Evolutionary conservation across 768 basidiomycete genomes (phyloP).

Genomic region (Dictyophora rubrovolvata): DNA sequence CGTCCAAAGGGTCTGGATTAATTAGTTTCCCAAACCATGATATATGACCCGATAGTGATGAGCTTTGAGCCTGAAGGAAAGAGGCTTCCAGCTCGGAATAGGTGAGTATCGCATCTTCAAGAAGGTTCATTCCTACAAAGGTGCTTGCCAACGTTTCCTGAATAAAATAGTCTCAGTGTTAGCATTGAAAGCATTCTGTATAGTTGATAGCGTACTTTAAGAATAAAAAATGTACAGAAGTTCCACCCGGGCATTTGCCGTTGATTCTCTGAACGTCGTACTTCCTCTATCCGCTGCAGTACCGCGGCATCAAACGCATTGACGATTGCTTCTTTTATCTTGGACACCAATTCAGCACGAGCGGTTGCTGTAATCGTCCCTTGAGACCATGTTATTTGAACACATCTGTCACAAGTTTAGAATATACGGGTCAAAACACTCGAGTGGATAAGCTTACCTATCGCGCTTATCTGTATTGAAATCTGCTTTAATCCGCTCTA

Average conservation of each 20-base stretch:
- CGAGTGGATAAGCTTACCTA: slow-evolving; percentile 36
- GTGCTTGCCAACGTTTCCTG: slow-evolving; percentile 92
- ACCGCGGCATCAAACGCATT: slow-evolving; percentile 75
- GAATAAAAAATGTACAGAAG: slow-evolving; percentile 92
- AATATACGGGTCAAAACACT: slow-evolving; percentile 4
- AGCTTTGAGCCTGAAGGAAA: slow-evolving; percentile 59
- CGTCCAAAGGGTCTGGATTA: slow-evolving; percentile 57
- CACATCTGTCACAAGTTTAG: slow-evolving; percentile 46
- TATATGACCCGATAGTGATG: slow-evolving; percentile 36
- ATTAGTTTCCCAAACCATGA: slow-evolving; percentile 91
- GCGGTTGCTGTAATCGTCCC: slow-evolving; percentile 64
- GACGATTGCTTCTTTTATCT: slow-evolving; percentile 85
- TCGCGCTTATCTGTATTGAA: slow-evolving; percentile 87
- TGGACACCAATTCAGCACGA: slow-evolving; percentile 83
- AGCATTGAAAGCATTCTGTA: neutral
- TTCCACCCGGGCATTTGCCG: slow-evolving; percentile 96
- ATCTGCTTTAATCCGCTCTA: slow-evolving; percentile 87
- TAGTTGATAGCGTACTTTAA: slow-evolving; percentile 56
- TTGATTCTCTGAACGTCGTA: slow-evolving; percentile 80
- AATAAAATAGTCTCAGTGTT: neutral
- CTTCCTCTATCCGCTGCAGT: slow-evolving; percentile 77
- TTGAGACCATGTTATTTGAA: slow-evolving; percentile 69
- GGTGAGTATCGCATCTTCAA: slow-evolving; percentile 80
- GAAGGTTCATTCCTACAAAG: slow-evolving; percentile 80
- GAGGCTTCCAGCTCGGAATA: slow-evolving; percentile 87